Conservation (phyloP, 805 yeast species). For the Ogataea saltuana region DNA sequence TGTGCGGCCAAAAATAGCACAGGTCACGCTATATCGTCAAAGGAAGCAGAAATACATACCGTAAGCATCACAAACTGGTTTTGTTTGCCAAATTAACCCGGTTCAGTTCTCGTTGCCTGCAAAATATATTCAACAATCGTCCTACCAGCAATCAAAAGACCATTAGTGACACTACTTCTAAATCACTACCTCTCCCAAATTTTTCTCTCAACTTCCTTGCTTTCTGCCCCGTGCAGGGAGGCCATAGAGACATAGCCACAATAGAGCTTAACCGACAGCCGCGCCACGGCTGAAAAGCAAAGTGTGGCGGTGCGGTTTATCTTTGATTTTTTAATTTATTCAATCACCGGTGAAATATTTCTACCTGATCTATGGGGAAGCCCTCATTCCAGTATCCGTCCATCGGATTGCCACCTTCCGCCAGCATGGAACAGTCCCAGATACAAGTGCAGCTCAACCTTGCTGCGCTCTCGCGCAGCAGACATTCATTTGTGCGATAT, state of each 20-base stretch:
- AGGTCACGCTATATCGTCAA: background rate
- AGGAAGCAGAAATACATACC: background rate
- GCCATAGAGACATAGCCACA: background rate
- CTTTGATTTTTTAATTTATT: no score
- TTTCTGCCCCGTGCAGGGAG: constrained; percentile 2
- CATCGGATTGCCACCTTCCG: background rate
- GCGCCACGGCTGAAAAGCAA: no score
- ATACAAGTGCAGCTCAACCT: background rate
- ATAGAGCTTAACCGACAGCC: background rate
- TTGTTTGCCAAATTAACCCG: background rate
- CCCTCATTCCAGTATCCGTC: no score
- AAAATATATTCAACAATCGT: background rate
- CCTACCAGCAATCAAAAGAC: background rate
- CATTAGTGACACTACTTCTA: background rate
- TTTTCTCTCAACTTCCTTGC: constrained; percentile 1
- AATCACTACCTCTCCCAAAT: background rate
- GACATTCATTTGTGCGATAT: constrained; percentile 5
- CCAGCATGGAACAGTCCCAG: background rate
- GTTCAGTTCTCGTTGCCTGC: background rate
- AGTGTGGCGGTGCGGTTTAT: background rate
- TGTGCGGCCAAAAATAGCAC: background rate
- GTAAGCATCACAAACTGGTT: constrained; percentile 6
- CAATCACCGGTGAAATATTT: no score
- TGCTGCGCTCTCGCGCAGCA: no score
- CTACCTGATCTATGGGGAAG: no score